Conservation (phyloP, 805 yeast genomes). For the Ogataea ramenticola region DNA sequence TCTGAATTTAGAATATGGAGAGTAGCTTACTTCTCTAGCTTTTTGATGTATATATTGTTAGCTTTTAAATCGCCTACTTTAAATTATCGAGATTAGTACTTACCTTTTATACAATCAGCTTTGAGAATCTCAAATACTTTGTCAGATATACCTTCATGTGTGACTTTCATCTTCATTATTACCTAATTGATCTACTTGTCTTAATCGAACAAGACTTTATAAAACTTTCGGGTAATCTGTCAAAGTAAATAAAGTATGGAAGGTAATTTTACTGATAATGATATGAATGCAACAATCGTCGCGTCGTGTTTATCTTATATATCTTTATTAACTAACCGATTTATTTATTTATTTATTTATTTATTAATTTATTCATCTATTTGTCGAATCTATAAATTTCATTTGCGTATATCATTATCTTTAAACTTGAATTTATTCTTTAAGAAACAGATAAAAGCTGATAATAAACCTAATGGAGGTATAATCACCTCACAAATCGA, state of each 20-base stretch:
- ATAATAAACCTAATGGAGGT: constrained; percentile 13
- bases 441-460: constrained; percentile 2
- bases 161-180: neutral
- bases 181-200: too few species aligned
- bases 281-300: too few species aligned
- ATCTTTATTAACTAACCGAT: too few species aligned
- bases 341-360: neutral
- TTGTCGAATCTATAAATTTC: neutral
- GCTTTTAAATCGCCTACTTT: too few species aligned
- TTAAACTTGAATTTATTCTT: neutral
- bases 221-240: too few species aligned
- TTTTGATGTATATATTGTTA: neutral
- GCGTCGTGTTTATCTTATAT: too few species aligned
- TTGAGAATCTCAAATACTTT: neutral
- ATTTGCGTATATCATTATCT: neutral
- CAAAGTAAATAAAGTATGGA: too few species aligned
- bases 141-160: neutral
- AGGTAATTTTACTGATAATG: too few species aligned
- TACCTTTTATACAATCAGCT: neutral
- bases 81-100: neutral
- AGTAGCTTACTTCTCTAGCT: constrained; percentile 38
- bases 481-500: constrained; percentile 8
- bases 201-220: too few species aligned
- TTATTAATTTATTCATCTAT: neutral
- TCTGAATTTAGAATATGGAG: constrained; percentile 66